Percentiles rank a stretch among this genome's conserved stretches.
Evolutionary conservation across 108 stramenopile genomes (phyloP).

Genomic region (Skeletonema grethae): DNA sequence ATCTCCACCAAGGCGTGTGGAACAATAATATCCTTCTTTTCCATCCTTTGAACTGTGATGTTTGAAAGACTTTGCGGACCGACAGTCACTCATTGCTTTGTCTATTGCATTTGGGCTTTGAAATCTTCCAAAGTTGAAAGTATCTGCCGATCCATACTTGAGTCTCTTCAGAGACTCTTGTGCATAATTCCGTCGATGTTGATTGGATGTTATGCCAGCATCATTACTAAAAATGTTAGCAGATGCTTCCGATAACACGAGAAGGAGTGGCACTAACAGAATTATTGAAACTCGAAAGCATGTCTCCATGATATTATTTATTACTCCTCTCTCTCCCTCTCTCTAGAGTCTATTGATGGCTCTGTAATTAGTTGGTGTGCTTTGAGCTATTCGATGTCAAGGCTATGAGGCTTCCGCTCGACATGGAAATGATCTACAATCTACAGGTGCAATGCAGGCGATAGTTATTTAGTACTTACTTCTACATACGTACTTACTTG

Average conservation of each 20-base stretch:
- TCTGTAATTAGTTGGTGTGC: too few relatives aligned
- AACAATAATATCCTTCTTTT: slow-evolving; percentile 48
- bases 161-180: slow-evolving; percentile 6
- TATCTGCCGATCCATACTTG: slow-evolving; percentile 20
- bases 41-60: slow-evolving; percentile 40
- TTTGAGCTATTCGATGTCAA: too few relatives aligned
- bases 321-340: too few relatives aligned
- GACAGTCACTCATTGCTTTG: slow-evolving; percentile 30
- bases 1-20: slow-evolving; percentile 56
- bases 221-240: slow-evolving; percentile 1
- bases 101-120: slow-evolving; percentile 39
- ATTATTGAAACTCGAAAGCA: neutral
- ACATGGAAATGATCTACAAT: too few relatives aligned
- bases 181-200: neutral
- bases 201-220: neutral
- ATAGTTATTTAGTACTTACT: too few relatives aligned
- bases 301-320: neutral
- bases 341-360: too few relatives aligned
- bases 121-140: slow-evolving; percentile 40
- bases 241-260: neutral
- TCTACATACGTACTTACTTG: too few relatives aligned
- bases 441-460: too few relatives aligned
- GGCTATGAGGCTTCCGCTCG: too few relatives aligned
- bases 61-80: slow-evolving; percentile 39
- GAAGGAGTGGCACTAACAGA: neutral